Evolutionary conservation across 2,329 filamentous ascomycete species (phyloP), one percentile per base, ranked within the genome.

Genomic region (Didymella pinodella): DNA sequence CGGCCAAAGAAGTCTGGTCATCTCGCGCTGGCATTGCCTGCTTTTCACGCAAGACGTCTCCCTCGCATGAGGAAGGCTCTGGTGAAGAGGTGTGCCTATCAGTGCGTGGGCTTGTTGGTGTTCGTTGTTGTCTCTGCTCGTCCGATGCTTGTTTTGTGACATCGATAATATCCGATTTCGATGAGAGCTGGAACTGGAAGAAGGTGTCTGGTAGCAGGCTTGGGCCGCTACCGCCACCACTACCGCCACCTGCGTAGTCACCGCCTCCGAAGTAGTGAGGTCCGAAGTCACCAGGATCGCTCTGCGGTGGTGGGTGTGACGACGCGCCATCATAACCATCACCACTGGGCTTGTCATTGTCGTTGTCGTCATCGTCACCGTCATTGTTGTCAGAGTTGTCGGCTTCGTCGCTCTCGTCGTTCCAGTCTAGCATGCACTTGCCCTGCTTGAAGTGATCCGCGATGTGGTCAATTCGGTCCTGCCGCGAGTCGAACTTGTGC

Each of bases 391-490:
- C 70, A 45, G 65, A 63, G 48, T 65, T 58, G 50, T 64, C 49
- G 47, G 61, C 58, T 20, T 69, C 64, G 12, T 68, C 65, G 28
- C 67, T 67, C 48, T 71, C 66, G 36, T 76, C 72, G 50, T 68
- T 70, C 75, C 74, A 77, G 61, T 75, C 73, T 34, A 76, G 69
- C 74, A 77, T 77, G 49, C 66, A 72, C 63, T 76, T 76, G 47
- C 75, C 75, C 47, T 75, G 65, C 54, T 75, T 75, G 66, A 77
- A 77, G 61, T 77, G 75, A 8, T 75, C 70, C 45, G 71, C 73
- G n/a, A 77, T 74, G 36, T 77, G 75, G 38, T 77, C 73, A 57
- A 77, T 77, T 34, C 75, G 69, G 45, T 76, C 74, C 48, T 77
- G 73, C 56, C 74, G 64, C 1, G 70, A 72, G 3, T 59, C 60